Conservation (phyloP, 345 rosid genomes). For the Arabidopsis thaliana region DNA sequence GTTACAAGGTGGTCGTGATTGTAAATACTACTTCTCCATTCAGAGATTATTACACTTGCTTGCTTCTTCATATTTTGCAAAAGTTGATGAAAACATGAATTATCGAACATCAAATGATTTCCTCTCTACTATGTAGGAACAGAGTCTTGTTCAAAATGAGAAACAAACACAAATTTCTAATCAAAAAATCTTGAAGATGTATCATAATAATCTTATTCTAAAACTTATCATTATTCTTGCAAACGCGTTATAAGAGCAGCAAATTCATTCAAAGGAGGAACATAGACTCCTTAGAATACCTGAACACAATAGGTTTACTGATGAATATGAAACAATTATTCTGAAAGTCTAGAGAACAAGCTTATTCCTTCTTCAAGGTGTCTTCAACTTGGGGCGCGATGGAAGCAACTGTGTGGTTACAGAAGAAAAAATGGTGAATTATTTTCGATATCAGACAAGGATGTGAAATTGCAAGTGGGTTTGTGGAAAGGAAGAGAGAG, state of each 20-base stretch:
- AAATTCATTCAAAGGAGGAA: conserved; percentile 27
- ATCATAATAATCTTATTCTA: conserved; percentile 3
- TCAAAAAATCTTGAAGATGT: conserved; percentile 4
- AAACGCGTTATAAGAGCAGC: conserved; percentile 6
- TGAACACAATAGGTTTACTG: conserved; percentile 21
- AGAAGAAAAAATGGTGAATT: not conserved
- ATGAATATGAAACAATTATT: conserved; percentile 40
- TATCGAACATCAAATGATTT: not conserved
- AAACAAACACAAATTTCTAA: not conserved
- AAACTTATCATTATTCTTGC: conserved; percentile 19
- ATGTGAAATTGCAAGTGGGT: conserved; percentile 1
- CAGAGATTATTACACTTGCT: not conserved
- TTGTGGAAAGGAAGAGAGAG: conserved; percentile 7
- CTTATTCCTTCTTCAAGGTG: conserved; percentile 42
- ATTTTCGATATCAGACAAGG: not conserved
- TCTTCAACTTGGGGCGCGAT: conserved; percentile 36
- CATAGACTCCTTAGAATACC: conserved; percentile 35
- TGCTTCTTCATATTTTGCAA: not conserved
- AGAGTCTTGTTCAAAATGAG: not conserved
- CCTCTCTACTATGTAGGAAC: not conserved
- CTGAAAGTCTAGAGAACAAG: conserved; percentile 25
- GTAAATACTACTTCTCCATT: conserved; percentile 18
- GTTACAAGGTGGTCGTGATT: conserved; percentile 24
- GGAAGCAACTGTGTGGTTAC: conserved; percentile 41
- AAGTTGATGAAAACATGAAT: not conserved